A percentile compares a stretch with the other conserved stretches of the same genome.
Evolutionary conservation across 1,284 basidiomycete species (phyloP).

Genomic region (Pascua guehoae): DNA sequence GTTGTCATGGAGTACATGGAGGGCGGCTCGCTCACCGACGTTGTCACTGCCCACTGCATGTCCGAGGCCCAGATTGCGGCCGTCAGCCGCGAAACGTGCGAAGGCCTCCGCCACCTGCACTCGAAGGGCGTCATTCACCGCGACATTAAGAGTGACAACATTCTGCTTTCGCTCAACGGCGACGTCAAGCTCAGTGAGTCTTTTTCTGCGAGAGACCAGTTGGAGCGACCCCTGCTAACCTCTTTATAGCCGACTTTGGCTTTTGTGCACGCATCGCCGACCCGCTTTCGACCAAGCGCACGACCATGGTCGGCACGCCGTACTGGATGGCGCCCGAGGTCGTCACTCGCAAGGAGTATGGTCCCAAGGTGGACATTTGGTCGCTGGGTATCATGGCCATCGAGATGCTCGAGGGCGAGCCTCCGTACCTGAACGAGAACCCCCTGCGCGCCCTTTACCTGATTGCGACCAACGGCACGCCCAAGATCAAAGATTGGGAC

Average conservation of each 20-base stretch:
- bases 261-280: slow-evolving; percentile 98
- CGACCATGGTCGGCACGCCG: slow-evolving; percentile 99
- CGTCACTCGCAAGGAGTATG: slow-evolving; percentile 96
- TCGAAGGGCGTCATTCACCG: slow-evolving; percentile 93
- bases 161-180: slow-evolving; percentile 83
- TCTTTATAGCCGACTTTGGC: slow-evolving; percentile 87
- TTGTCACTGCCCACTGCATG: slow-evolving; percentile 96
- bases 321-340: slow-evolving; percentile 99
- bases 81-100: slow-evolving; percentile 81
- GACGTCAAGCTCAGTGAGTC: slow-evolving; percentile 96
- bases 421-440: slow-evolving; percentile 96
- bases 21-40: slow-evolving; percentile 82
- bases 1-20: slow-evolving; percentile 99
- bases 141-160: slow-evolving; percentile 98
- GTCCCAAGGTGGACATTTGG: slow-evolving; percentile 99
- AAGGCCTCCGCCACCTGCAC: slow-evolving; percentile 88
- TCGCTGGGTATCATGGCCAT: slow-evolving; percentile 98
- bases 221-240: slow-evolving; percentile 7
- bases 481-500: slow-evolving; percentile 92
- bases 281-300: slow-evolving; percentile 81
- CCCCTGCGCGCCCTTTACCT: slow-evolving; percentile 91
- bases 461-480: slow-evolving; percentile 98
- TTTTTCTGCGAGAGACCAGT: neutral
- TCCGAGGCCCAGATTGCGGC: slow-evolving; percentile 89
- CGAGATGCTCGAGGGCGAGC: slow-evolving; percentile 99